These are phyloP conservation scores for Alternaria brassicae DNA, from an alignment of 2,329 filamentous ascomycete species.

Conservation along the genomic window DNA sequence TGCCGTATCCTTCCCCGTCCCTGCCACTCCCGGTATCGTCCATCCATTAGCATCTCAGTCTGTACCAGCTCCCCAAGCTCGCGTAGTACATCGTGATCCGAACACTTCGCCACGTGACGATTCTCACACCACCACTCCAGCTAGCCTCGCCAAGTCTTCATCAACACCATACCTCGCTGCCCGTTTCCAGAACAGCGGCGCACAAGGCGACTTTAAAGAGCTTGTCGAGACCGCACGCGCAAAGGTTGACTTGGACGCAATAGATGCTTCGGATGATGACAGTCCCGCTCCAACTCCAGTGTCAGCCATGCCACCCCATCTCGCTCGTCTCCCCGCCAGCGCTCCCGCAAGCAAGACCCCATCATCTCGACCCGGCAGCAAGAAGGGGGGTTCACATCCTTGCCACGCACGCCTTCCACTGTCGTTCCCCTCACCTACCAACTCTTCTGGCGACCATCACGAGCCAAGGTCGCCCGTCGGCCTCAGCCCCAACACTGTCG, in stretches of 20 bases:
- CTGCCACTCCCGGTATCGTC: slow-evolving; percentile 43
- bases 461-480: slow-evolving; percentile 48
- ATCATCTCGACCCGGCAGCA: slow-evolving; percentile 42
- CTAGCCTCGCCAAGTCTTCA: slow-evolving; percentile 48
- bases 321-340: slow-evolving; percentile 43
- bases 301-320: slow-evolving; percentile 36
- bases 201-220: slow-evolving; percentile 50
- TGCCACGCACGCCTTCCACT: slow-evolving; percentile 42
- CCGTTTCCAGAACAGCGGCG: slow-evolving; percentile 50
- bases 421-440: slow-evolving; percentile 39
- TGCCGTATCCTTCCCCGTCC: slow-evolving; percentile 38
- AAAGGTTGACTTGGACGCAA: slow-evolving; percentile 46
- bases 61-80: slow-evolving; percentile 35
- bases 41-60: slow-evolving; percentile 45
- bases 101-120: slow-evolving; percentile 26
- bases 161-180: slow-evolving; percentile 53
- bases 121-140: slow-evolving; percentile 19
- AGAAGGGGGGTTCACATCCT: slow-evolving; percentile 40
- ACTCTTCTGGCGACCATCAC: slow-evolving; percentile 36
- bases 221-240: slow-evolving; percentile 47
- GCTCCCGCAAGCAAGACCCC: slow-evolving; percentile 41
- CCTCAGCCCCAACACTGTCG: slow-evolving; percentile 57
- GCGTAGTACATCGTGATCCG: slow-evolving; percentile 43
- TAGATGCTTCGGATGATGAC: slow-evolving; percentile 49
- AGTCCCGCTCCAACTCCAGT: slow-evolving; percentile 40